Base-by-base conservation (phyloP, 2,329 filamentous ascomycete genomes). In the Iodosphaeria phyllophila region DNA sequence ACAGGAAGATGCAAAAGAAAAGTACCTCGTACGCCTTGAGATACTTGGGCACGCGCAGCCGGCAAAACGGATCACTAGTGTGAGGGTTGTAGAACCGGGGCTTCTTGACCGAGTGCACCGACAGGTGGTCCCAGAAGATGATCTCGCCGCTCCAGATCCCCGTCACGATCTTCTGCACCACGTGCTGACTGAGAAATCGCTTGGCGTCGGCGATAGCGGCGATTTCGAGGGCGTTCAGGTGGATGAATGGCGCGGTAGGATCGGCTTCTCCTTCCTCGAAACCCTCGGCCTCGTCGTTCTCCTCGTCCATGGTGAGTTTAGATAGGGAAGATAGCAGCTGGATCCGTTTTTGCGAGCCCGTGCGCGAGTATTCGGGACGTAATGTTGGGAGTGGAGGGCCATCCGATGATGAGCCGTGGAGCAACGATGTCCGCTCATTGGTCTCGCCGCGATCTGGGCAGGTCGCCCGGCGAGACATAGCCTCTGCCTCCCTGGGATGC, bases 141-240 rank as follows among this genome's bases (percentile, higher is more conserved):
- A 82, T 77, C 26, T 77, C 65, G 14, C 75, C 75, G 31, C 64
- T 61, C 74, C 75, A 80, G 26, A 80, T 71, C 16, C 70, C 68
- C 30, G 71, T 66, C 25, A 80, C 66, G 30, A 80, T 67, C 29
- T 66, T 68, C 39, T 80, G 74, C n/a, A 79, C 66, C 1, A 71
- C 62, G 27, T 59, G 58, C 39, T 80, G 74, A 32, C 67, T 70
- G 6, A 82, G 56, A 33, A 80, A 80, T 23, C 70, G 71, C 46
- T 80, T 82, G 13, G 74, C 72, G 32, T 72, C 62, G 6, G 66
- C 66, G 9, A 80, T 68, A 10, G 67, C 64, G 14, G 74, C 75
- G 35, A 80, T 75, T 40, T 80, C 75, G 9, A 95, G 59, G 2
- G 80, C 82, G 44, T 89, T 92, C 23, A 92, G 58, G 11, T 74